Percentiles rank a stretch among this genome's conserved stretches.
Evolutionary conservation across 345 rosid species (phyloP).

Genomic region (Syzygium jambos): DNA sequence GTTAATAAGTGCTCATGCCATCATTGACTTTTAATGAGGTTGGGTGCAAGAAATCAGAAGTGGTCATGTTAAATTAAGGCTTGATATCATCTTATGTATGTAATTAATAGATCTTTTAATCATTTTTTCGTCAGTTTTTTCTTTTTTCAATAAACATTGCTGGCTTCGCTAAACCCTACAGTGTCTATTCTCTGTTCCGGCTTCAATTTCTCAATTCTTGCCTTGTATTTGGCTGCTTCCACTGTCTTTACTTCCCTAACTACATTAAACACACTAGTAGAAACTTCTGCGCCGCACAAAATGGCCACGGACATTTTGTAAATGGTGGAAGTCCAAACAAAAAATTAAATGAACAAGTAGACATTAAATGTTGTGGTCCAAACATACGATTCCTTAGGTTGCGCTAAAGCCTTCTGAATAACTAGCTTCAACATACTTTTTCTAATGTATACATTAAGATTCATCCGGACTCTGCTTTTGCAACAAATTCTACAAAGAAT

Average conservation of each 20-base stretch:
- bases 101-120: neutral
- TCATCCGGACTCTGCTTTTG: neutral
- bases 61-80: neutral
- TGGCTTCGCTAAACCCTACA: neutral
- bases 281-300: neutral
- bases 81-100: neutral
- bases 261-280: neutral
- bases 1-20: neutral
- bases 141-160: neutral
- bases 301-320: neutral
- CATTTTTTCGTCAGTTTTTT: neutral
- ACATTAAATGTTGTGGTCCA: neutral
- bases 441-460: neutral
- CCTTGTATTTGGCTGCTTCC: neutral
- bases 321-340: neutral
- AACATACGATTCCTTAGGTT: neutral
- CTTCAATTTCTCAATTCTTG: neutral
- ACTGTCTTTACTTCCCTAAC: neutral
- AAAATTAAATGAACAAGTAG: neutral
- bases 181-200: neutral
- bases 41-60: neutral
- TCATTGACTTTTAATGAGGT: neutral
- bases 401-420: neutral
- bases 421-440: neutral
- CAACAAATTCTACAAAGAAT: neutral